phyloP scores from a whole-genome alignment of 139 green algal species.

The Chlorella sp. region DNA sequence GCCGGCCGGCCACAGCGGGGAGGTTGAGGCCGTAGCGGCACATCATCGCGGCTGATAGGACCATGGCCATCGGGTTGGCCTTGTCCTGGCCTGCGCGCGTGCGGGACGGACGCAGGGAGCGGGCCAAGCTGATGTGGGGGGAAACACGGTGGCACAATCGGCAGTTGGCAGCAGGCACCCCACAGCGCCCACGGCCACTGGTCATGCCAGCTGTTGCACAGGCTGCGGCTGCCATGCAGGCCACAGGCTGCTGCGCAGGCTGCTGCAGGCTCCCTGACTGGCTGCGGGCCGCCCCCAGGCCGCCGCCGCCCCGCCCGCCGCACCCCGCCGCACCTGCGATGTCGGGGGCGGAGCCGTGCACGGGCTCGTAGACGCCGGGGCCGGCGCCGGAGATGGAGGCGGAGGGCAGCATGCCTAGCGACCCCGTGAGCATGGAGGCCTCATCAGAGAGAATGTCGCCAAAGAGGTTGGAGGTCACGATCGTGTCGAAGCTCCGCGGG shows the following conservation, averaged over 20 bases:
- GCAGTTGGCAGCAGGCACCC: too few relatives aligned
- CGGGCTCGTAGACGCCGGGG: slow-evolving; percentile 96
- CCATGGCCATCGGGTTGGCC: slow-evolving; percentile 92
- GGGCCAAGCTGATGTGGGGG: too few relatives aligned
- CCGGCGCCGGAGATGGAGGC: slow-evolving; percentile 87
- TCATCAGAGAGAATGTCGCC: slow-evolving; percentile 99
- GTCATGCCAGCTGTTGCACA: too few relatives aligned
- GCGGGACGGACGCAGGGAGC: too few relatives aligned
- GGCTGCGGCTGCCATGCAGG: too few relatives aligned
- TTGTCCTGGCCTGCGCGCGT: slow-evolving; percentile 87
- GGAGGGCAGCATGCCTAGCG: slow-evolving; percentile 96
- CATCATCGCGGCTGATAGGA: slow-evolving; percentile 99
- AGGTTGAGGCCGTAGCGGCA: slow-evolving; percentile 94
- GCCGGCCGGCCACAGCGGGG: slow-evolving; percentile 73
- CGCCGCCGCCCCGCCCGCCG: too few relatives aligned
- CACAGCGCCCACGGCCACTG: too few relatives aligned
- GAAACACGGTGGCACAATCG: too few relatives aligned
- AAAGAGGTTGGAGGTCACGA: slow-evolving; percentile 99
- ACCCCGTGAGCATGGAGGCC: slow-evolving; percentile 97
- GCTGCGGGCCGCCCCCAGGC: too few relatives aligned
- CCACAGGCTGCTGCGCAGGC: too few relatives aligned
- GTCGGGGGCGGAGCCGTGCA: slow-evolving; percentile 97
- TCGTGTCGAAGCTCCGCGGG: slow-evolving; percentile 94
- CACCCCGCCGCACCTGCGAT: too few relatives aligned
- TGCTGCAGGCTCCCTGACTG: too few relatives aligned